A percentile compares a stretch with the other conserved stretches of the same genome.
These are phyloP conservation scores for Blastosporella zonata DNA, from an alignment of 1,284 basidiomycete genomes.

Conservation along the genomic window DNA sequence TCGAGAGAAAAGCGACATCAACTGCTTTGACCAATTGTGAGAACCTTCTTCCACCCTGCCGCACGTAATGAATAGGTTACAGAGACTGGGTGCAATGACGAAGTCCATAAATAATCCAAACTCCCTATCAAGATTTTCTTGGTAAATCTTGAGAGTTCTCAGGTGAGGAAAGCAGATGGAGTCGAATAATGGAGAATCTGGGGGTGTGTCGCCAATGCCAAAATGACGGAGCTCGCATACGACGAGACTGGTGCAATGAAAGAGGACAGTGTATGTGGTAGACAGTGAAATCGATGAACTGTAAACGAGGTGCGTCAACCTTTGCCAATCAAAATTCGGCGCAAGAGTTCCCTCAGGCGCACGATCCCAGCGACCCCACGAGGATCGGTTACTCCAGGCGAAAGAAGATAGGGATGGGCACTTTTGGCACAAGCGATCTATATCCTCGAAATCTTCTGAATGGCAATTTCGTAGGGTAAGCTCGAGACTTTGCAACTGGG, in stretches of 20 bases:
- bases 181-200: background rate
- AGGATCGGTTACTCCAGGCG: slow-evolving; percentile 19
- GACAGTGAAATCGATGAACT: slow-evolving; percentile 20
- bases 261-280: slow-evolving; percentile 19
- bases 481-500: slow-evolving; percentile 17
- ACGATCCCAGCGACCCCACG: slow-evolving; percentile 20
- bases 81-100: slow-evolving; percentile 18
- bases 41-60: slow-evolving; percentile 18
- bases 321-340: slow-evolving; percentile 19
- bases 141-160: slow-evolving; percentile 19
- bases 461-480: slow-evolving; percentile 22
- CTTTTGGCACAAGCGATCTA: slow-evolving; percentile 15
- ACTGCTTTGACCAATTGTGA: slow-evolving; percentile 20
- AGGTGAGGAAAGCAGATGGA: slow-evolving; percentile 16
- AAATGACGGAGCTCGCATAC: slow-evolving; percentile 20
- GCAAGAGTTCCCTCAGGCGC: slow-evolving; percentile 17
- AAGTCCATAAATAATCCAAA: slow-evolving; percentile 21
- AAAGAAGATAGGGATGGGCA: slow-evolving; percentile 15
- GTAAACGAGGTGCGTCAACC: slow-evolving; percentile 20
- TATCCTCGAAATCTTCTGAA: slow-evolving; percentile 14
- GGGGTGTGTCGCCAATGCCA: slow-evolving; percentile 7
- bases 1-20: slow-evolving; percentile 19
- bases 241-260: slow-evolving; percentile 18
- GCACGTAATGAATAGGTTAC: slow-evolving; percentile 16
- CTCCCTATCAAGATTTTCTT: slow-evolving; percentile 20